Conservation (phyloP, 495 filamentous ascomycete species). For the Tuber brumale region DNA sequence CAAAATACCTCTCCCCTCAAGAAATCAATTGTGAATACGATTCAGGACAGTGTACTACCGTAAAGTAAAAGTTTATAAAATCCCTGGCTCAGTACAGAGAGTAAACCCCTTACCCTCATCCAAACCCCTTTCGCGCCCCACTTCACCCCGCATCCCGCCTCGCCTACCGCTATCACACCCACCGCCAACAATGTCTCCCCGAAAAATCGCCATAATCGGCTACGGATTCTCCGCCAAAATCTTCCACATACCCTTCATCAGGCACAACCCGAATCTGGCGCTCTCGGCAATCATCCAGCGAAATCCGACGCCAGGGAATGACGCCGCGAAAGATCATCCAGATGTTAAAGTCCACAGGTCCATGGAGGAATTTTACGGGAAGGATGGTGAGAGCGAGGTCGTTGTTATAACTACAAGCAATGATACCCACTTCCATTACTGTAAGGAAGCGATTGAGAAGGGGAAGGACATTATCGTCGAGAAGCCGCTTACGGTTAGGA, state of each 20-base stretch:
- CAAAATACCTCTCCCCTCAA: background rate
- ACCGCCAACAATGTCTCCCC: constrained; percentile 6
- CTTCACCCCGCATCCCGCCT: background rate
- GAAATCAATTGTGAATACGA: background rate
- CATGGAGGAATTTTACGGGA: constrained; percentile 55
- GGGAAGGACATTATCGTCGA: constrained; percentile 84
- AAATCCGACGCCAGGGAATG: constrained; percentile 56
- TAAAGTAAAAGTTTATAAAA: background rate
- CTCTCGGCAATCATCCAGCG: constrained; percentile 78
- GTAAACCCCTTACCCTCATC: background rate
- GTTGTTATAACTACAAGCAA: constrained; percentile 72
- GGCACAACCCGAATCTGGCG: constrained; percentile 55
- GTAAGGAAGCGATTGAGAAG: constrained; percentile 59
- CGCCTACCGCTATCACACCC: background rate
- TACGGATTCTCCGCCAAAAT: constrained; percentile 77
- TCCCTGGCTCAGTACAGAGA: background rate
- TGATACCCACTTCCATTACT: constrained; percentile 62
- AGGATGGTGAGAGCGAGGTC: constrained; percentile 59
- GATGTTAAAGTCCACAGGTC: constrained; percentile 55
- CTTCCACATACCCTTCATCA: constrained; percentile 86
- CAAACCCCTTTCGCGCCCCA: background rate
- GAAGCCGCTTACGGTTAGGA: constrained; percentile 78
- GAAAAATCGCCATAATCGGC: constrained; percentile 56
- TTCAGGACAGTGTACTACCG: background rate
- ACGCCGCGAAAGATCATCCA: constrained; percentile 62